Evolutionary conservation across 2,329 filamentous ascomycete species (phyloP), one percentile per base, ranked within the genome.

Genomic region (Pleoardoris graminearum): DNA sequence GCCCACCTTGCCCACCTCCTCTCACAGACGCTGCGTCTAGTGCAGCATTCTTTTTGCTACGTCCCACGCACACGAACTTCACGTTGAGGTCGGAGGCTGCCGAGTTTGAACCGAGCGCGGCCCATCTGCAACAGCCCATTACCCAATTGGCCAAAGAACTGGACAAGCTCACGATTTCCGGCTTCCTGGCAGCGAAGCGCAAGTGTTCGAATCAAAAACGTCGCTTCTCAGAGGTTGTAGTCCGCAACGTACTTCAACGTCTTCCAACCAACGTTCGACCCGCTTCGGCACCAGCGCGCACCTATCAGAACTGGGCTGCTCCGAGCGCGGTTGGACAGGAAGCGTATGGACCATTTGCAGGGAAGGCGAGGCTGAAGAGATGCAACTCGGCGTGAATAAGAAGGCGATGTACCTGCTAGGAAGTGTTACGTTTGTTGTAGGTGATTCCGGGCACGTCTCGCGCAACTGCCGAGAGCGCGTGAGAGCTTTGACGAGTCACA

Each of bases 1-100:
- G 57, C 6, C 48, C 54, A n/a, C 50, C 27, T 14, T n/a, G n/a
- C n/a, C n/a, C n/a, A n/a, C n/a, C n/a, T n/a, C n/a, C n/a, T n/a
- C n/a, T n/a, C n/a, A n/a, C n/a, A n/a, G n/a, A n/a, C n/a, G n/a
- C n/a, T n/a, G n/a, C n/a, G n/a, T n/a, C n/a, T n/a, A n/a, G n/a
- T n/a, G n/a, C n/a, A n/a, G n/a, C n/a, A n/a, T n/a, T n/a, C n/a
- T n/a, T n/a, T n/a, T n/a, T n/a, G n/a, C n/a, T n/a, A n/a, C n/a
- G n/a, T n/a, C n/a, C 53, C 7, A 56, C 62, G 21, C 49, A 37
- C 8, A 53, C 50, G 23, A 29, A 48, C n/a, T 60, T 60, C 2
- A 19, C 33, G 7, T 54, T 69, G 16, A 64, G 59, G 33, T 60
- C 68, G 1, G 55, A 55, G 16, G 69, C 69, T 32, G 48, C 53